Evolutionary conservation across 495 filamentous ascomycete genomes (phyloP), one percentile per base, ranked within the genome.

Genomic region (Sporormia fimetaria): DNA sequence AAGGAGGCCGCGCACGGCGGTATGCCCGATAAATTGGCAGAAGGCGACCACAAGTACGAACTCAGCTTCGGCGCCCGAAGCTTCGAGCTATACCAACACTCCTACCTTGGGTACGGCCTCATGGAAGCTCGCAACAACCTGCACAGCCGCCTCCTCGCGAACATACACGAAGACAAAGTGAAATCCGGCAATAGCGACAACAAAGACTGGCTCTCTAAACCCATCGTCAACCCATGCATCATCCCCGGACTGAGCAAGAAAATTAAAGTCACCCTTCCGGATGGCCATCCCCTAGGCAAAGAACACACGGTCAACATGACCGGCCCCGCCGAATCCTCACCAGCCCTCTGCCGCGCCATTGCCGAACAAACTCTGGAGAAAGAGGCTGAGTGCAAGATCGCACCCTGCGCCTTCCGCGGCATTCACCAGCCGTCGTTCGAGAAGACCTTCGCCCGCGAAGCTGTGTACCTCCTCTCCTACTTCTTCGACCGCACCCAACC

Each of bases 11-110:
- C 70, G 6, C 61, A 61, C 28, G 82, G 82, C 39, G 88, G 88
- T 44, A 86, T 96, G 80, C 90, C 90, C 2, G 80, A 85, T 55
- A 80, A 74, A 51, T 67, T 98, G 36, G 73, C 75, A 15, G 78
- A 85, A 26, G 90, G 90, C 48, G 92, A 96, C 59, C 92, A 98
- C 71, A 95, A 94, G 64, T 98, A 98, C 63, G 72, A 80, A 31
- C 75, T 98, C 44, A 70, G 77, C 27, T 96, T 94, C 47, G 87
- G 88, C 47, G 90, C 87, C 41, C 80, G 84, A 40, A 64, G 87
- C 27, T 96, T 96, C 59, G 71, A 78, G 30, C 76, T 98, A n/a
- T 98, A 98, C 67, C 90, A 98, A 64, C 87, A 98, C 65, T 94
- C 87, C 18, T 92, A 98, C 63, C 80, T 98, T 36, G 88, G 87